Percentiles rank a stretch among this genome's conserved stretches.
Conservation (phyloP, 148 eudicot species). For the Dianthus caryophyllus region DNA sequence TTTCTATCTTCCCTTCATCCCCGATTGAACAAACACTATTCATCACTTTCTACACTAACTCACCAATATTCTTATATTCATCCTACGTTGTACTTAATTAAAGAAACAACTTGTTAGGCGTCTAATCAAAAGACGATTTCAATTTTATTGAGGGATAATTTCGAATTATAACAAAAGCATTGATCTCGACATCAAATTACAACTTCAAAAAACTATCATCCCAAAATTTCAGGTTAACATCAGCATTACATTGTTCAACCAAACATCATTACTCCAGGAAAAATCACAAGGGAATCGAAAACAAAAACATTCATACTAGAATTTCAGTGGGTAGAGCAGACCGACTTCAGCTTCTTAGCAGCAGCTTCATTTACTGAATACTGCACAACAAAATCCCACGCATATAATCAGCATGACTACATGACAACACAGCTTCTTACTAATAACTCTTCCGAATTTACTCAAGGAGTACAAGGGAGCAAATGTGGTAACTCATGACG, state of each 20-base stretch:
- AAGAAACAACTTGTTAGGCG: background rate
- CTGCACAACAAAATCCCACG: constrained; percentile 27
- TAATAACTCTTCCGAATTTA: no score
- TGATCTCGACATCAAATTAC: constrained; percentile 2
- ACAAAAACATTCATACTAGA: background rate
- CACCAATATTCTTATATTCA: background rate
- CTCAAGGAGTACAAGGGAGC: no score
- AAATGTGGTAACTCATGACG: no score
- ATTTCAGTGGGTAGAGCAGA: constrained; percentile 35
- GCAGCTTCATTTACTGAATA: constrained; percentile 65
- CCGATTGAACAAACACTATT: background rate
- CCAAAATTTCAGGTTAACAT: background rate
- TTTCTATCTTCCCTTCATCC: no score
- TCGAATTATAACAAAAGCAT: background rate
- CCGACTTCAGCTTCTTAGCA: constrained; percentile 57
- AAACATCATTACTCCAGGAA: background rate
- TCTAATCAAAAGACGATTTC: background rate
- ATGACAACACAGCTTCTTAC: background rate
- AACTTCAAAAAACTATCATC: background rate
- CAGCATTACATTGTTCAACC: background rate
- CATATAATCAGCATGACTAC: background rate
- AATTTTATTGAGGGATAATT: background rate
- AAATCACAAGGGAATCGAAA: background rate
- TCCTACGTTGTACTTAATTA: background rate
- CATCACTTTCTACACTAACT: background rate